Evolutionary conservation across 306 rosid genomes (phyloP).

Genomic region (Arachis hypogaea): DNA sequence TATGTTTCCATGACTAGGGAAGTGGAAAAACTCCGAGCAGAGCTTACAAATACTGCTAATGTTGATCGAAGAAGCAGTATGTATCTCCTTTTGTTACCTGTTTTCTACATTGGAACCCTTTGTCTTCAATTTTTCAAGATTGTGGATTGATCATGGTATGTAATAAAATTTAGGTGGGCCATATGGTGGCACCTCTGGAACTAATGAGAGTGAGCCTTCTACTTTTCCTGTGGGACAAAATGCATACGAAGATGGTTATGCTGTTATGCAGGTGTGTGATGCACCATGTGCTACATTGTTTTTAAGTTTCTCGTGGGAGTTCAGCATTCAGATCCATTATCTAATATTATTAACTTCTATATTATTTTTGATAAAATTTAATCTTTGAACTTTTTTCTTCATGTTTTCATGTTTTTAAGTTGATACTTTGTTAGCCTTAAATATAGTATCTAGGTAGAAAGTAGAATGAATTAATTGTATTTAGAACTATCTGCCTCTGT

Average conservation of each 20-base stretch:
- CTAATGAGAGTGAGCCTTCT: slow-evolving; percentile 72
- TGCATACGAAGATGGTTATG: slow-evolving; percentile 78
- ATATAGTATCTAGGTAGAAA: background rate
- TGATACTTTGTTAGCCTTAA: background rate
- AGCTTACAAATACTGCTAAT: slow-evolving; percentile 64
- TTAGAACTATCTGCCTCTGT: slow-evolving; percentile 5
- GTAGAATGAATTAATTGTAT: slow-evolving; percentile 1
- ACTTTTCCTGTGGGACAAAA: slow-evolving; percentile 73
- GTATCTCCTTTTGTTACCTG: slow-evolving; percentile 38
- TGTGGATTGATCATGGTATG: slow-evolving; percentile 39
- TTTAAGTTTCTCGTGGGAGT: slow-evolving; percentile 37
- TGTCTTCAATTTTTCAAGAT: slow-evolving; percentile 37
- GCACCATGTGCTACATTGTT: slow-evolving; percentile 20
- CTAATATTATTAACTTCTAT: slow-evolving; percentile 16
- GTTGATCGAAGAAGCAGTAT: slow-evolving; percentile 75
- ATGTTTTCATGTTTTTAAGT: slow-evolving; percentile 21
- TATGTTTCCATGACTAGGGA: slow-evolving; percentile 91
- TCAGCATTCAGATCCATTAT: slow-evolving; percentile 23
- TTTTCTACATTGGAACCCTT: slow-evolving; percentile 30
- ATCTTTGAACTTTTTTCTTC: background rate
- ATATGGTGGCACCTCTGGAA: slow-evolving; percentile 73
- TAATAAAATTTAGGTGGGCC: slow-evolving; percentile 66
- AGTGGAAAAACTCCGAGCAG: slow-evolving; percentile 93
- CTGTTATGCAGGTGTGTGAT: slow-evolving; percentile 70
- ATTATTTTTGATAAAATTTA: background rate